These are phyloP conservation scores for Cercophora sp. DNA, from an alignment of 495 filamentous ascomycete genomes.

Conservation along the genomic window DNA sequence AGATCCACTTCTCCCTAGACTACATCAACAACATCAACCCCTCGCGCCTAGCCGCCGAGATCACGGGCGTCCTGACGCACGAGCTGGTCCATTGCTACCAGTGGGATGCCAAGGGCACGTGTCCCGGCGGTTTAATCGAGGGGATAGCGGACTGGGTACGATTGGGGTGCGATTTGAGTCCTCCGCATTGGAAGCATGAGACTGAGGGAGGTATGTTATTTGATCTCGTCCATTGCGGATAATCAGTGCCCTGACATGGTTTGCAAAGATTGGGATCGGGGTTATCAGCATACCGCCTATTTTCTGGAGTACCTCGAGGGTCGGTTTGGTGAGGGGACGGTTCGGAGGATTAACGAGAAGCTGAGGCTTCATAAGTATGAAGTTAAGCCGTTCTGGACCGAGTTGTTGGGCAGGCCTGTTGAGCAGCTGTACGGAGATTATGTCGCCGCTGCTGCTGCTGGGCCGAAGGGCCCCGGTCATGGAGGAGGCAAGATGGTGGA, in stretches of 20 bases:
- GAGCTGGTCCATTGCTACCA: conserved; percentile 98
- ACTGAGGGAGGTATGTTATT: conserved; percentile 16
- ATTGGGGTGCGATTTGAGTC: conserved; percentile 64
- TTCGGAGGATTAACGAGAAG: conserved; percentile 71
- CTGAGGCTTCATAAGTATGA: conserved; percentile 56
- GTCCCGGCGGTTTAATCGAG: conserved; percentile 80
- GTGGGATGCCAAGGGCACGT: conserved; percentile 59
- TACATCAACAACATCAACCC: conserved; percentile 59
- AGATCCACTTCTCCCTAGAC: conserved; percentile 80
- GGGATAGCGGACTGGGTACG: conserved; percentile 94
- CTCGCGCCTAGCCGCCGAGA: conserved; percentile 54
- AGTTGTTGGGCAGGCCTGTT: conserved; percentile 60
- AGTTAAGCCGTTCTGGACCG: conserved; percentile 65
- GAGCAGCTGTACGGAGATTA: conserved; percentile 75
- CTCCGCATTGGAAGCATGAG: conserved; percentile 78
- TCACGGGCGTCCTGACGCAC: conserved; percentile 80
- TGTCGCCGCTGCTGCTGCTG: conserved; percentile 12
- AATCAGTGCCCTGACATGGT: too few species aligned
- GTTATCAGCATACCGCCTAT: conserved; percentile 89
- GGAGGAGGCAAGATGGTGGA: conserved; percentile 7
- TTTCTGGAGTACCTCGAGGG: conserved; percentile 75
- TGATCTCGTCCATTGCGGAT: not conserved
- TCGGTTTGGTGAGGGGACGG: conserved; percentile 62
- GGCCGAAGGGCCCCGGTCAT: not conserved
- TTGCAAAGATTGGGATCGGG: conserved; percentile 74